A percentile compares a stretch with the other conserved stretches of the same genome.
Conservation (phyloP, 192 early-diverging fungal species). For the Gonapodya prolifera region DNA sequence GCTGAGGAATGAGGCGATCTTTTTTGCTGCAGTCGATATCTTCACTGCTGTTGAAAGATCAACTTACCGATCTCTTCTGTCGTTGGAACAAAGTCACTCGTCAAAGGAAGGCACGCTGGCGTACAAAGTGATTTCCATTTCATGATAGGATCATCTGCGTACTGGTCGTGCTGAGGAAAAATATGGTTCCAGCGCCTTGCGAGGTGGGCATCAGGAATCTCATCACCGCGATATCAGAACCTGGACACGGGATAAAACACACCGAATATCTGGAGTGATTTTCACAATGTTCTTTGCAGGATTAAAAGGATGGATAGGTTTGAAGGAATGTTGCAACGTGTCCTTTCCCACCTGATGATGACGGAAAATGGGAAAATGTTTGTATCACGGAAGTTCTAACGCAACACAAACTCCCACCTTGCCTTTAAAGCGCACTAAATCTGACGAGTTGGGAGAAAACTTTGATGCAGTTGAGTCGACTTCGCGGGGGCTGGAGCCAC, state of each 20-base stretch:
- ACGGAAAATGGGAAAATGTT: background rate
- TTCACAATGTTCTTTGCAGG: slow-evolving; percentile 16
- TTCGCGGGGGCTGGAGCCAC: background rate
- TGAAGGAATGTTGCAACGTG: slow-evolving; percentile 7
- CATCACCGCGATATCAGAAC: no score
- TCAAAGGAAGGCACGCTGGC: slow-evolving; percentile 86
- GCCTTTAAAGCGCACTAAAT: background rate
- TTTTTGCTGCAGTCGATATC: no score
- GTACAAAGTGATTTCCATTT: slow-evolving; percentile 85
- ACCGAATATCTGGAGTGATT: slow-evolving; percentile 5
- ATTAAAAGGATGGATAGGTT: slow-evolving; percentile 16
- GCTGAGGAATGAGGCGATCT: no score
- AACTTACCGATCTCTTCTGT: slow-evolving; percentile 46
- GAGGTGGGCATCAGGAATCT: no score
- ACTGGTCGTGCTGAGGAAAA: slow-evolving; percentile 45
- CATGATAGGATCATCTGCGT: slow-evolving; percentile 40
- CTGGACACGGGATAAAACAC: no score
- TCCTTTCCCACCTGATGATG: background rate
- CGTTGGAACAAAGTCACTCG: slow-evolving; percentile 70
- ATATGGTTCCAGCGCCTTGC: slow-evolving; percentile 83
- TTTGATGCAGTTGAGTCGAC: background rate
- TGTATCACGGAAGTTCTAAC: background rate
- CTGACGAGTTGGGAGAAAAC: background rate
- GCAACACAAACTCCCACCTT: background rate
- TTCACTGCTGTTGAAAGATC: no score